These are phyloP conservation scores for Trypanosoma grayi DNA, from an alignment of 208 protist genomes.

Conservation along the genomic window DNA sequence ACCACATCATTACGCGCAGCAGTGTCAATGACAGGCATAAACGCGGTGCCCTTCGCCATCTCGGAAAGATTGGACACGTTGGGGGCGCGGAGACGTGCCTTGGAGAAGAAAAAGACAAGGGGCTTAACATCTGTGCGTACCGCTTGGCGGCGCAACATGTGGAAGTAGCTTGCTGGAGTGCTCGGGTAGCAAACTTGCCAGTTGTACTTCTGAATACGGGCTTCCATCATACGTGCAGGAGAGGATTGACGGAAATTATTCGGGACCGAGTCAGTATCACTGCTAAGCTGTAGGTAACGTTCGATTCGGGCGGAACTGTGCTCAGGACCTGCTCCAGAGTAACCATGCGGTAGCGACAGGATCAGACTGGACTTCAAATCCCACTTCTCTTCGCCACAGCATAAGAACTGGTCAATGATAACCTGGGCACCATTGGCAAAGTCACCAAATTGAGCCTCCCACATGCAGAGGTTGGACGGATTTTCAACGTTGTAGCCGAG, in stretches of 20 bases:
- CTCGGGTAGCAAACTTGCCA: constrained; percentile 96
- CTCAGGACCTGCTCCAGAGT: constrained; percentile 97
- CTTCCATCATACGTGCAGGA: constrained; percentile 62
- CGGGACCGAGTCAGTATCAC: constrained; percentile 86
- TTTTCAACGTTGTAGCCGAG: constrained; percentile 95
- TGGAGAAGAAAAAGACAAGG: constrained; percentile 95
- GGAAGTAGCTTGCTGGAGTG: constrained; percentile 99
- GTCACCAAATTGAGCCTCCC: constrained; percentile 99
- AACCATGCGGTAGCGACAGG: constrained; percentile 98
- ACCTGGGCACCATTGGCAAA: constrained; percentile 99
- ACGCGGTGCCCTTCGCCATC: constrained; percentile 64
- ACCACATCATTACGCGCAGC: constrained; percentile 37
- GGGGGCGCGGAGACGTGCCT: constrained; percentile 88
- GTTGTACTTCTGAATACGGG: constrained; percentile 80
- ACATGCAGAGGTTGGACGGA: constrained; percentile 95
- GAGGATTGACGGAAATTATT: constrained; percentile 63
- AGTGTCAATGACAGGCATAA: constrained; percentile 79
- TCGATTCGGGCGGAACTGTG: constrained; percentile 97
- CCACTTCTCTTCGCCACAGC: constrained; percentile 97
- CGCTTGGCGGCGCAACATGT: constrained; percentile 97
- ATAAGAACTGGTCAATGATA: constrained; percentile 98
- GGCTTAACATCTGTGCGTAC: constrained; percentile 97
- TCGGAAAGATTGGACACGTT: constrained; percentile 84
- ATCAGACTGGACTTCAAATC: constrained; percentile 91
- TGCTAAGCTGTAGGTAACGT: constrained; percentile 96